Evolutionary conservation across 305 asterid species (phyloP).

Genomic region (Striga hermonthica): DNA sequence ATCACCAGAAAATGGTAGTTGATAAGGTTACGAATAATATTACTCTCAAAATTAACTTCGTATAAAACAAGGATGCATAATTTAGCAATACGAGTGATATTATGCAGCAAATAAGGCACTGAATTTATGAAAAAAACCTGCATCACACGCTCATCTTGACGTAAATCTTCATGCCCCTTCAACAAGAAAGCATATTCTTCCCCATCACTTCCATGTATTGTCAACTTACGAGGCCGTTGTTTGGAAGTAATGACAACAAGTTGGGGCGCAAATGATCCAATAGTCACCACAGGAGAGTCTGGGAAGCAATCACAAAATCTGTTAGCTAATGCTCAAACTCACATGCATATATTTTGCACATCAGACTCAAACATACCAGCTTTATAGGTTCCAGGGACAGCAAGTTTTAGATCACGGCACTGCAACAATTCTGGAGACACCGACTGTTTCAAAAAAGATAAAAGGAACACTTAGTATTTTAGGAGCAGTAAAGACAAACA

Average conservation of each 20-base stretch:
- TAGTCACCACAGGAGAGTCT: slow-evolving; percentile 93
- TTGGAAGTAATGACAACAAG: slow-evolving; percentile 97
- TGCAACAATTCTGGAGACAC: slow-evolving; percentile 92
- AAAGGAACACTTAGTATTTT: slow-evolving; percentile 22
- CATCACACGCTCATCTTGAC: slow-evolving; percentile 99
- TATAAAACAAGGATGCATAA: slow-evolving; percentile 22
- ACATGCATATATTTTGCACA: neutral
- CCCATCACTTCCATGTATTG: slow-evolving; percentile 95
- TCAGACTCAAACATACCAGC: slow-evolving; percentile 56
- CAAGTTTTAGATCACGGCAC: slow-evolving; percentile 87
- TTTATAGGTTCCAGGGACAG: slow-evolving; percentile 97
- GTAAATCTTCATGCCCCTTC: slow-evolving; percentile 97
- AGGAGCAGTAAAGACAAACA: slow-evolving; percentile 24
- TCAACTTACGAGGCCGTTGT: slow-evolving; percentile 97
- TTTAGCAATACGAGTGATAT: slow-evolving; percentile 18
- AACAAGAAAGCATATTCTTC: slow-evolving; percentile 92
- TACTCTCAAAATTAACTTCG: neutral
- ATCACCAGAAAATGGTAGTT: no score
- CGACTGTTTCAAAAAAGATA: slow-evolving; percentile 51
- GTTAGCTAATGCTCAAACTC: slow-evolving; percentile 16
- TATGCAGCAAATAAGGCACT: slow-evolving; percentile 3
- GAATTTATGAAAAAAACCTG: slow-evolving; percentile 53
- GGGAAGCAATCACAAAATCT: slow-evolving; percentile 28
- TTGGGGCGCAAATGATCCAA: slow-evolving; percentile 90
- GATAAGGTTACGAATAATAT: neutral